Conservation (phyloP, 164 flowering plant genomes). For the Sedum album region DNA sequence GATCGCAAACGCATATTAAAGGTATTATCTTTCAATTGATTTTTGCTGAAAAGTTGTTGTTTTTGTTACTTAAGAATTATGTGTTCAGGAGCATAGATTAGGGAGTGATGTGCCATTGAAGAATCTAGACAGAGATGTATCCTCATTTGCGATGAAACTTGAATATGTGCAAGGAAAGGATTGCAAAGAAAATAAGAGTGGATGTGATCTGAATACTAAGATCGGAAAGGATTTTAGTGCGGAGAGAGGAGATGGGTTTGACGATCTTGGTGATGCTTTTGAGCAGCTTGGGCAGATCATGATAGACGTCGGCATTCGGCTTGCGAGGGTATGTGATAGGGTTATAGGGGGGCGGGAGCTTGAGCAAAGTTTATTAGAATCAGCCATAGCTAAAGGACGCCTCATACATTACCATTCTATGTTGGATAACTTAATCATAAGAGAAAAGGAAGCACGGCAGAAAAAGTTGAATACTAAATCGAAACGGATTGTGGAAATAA, state of each 20-base stretch:
- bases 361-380: conserved; percentile 63
- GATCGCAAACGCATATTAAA: conserved; percentile 56
- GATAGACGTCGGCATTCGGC: conserved; percentile 70
- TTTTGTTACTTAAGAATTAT: not conserved
- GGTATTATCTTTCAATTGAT: conserved; percentile 25
- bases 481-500: conserved; percentile 3
- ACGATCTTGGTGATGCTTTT: conserved; percentile 39
- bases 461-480: conserved; percentile 21
- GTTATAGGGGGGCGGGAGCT: conserved; percentile 62
- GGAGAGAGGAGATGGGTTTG: conserved; percentile 23
- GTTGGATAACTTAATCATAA: conserved; percentile 32
- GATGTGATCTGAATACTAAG: not conserved
- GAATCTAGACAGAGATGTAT: conserved; percentile 60
- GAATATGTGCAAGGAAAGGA: conserved; percentile 35
- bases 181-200: not conserved
- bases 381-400: conserved; percentile 74
- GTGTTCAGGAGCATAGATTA: conserved; percentile 58
- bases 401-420: conserved; percentile 83
- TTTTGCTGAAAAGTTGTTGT: not conserved
- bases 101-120: conserved; percentile 89
- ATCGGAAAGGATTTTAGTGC: conserved; percentile 10
- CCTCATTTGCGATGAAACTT: conserved; percentile 76
- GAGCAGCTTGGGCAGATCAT: conserved; percentile 57
- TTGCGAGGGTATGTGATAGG: conserved; percentile 70
- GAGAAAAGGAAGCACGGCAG: conserved; percentile 26